These are phyloP conservation scores for Fermentozyma sake DNA, from an alignment of 1,139 yeast species.

Conservation along the genomic window DNA sequence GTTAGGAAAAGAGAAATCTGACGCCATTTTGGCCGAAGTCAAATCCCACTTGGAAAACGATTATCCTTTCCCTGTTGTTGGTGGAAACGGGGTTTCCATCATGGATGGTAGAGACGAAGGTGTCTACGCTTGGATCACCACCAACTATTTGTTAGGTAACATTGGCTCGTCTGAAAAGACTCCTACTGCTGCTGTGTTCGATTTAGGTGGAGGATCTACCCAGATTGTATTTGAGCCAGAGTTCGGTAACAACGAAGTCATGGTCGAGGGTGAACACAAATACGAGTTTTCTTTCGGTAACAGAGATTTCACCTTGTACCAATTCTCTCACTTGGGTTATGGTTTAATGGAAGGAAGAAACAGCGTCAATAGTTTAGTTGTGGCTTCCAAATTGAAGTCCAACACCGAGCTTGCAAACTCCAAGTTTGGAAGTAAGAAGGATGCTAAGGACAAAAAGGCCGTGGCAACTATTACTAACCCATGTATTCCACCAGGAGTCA, in stretches of 20 bases:
- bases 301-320: constrained; percentile 78
- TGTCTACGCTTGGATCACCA: constrained; percentile 98
- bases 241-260: constrained; percentile 49
- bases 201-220: constrained; percentile 97
- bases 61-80: constrained; percentile 87
- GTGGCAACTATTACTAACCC: constrained; percentile 58
- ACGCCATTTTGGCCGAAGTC: constrained; percentile 70
- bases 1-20: constrained; percentile 71
- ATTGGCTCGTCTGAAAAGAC: constrained; percentile 69
- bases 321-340: constrained; percentile 91
- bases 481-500: constrained; percentile 77
- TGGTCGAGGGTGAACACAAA: constrained; percentile 87
- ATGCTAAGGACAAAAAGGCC: constrained; percentile 36
- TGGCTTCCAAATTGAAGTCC: constrained; percentile 44
- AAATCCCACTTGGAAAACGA: constrained; percentile 66
- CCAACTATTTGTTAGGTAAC: constrained; percentile 87
- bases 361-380: constrained; percentile 62
- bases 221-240: constrained; percentile 97
- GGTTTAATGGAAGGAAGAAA: constrained; percentile 94
- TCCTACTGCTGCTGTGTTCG: constrained; percentile 95
- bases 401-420: constrained; percentile 21
- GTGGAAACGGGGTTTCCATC: constrained; percentile 72
- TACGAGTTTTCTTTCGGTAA: constrained; percentile 78
- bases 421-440: constrained; percentile 31
- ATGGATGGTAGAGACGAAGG: constrained; percentile 98